Evolutionary conservation across 495 filamentous ascomycete genomes (phyloP).

Genomic region (Mycothermus thermophilus): DNA sequence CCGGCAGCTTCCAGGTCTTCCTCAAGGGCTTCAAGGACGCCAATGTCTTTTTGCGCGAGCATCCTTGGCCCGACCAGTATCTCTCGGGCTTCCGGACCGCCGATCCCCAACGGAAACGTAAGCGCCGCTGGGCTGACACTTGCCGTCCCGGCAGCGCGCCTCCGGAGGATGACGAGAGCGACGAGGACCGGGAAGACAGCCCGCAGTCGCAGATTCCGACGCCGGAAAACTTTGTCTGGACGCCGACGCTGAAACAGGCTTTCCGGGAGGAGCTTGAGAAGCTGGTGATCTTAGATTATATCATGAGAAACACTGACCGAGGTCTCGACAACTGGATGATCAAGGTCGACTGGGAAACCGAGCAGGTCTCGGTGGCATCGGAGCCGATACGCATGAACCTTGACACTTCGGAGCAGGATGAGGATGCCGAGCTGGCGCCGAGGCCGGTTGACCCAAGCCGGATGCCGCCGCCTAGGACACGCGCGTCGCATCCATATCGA

Average conservation of each 20-base stretch:
- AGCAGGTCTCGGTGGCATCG: slow-evolving; percentile 71
- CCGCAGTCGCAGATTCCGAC: slow-evolving; percentile 23
- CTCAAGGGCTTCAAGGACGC: slow-evolving; percentile 94
- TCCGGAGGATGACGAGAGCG: slow-evolving; percentile 60
- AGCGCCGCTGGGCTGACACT: slow-evolving; percentile 62
- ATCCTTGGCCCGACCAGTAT: slow-evolving; percentile 95
- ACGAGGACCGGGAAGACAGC: slow-evolving; percentile 39
- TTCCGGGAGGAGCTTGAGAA: slow-evolving; percentile 96
- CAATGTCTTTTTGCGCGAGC: slow-evolving; percentile 83
- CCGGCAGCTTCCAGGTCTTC: slow-evolving; percentile 95
- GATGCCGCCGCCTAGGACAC: slow-evolving; percentile 27
- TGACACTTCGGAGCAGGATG: slow-evolving; percentile 26
- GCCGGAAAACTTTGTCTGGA: slow-evolving; percentile 64
- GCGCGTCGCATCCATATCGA: slow-evolving; percentile 53
- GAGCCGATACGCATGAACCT: slow-evolving; percentile 61
- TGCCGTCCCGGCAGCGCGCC: slow-evolving; percentile 58
- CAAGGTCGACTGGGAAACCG: slow-evolving; percentile 71
- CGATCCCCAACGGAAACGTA: slow-evolving; percentile 55
- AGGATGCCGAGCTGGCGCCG: slow-evolving; percentile 41
- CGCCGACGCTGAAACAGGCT: slow-evolving; percentile 70
- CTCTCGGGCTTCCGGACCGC: slow-evolving; percentile 62
- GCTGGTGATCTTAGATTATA: slow-evolving; percentile 93
- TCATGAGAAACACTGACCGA: slow-evolving; percentile 97
- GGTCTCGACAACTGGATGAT: slow-evolving; percentile 99
- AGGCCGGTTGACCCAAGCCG: slow-evolving; percentile 43